These are phyloP conservation scores for Penicillium sp. DNA, from an alignment of 2,329 filamentous ascomycete species.

Conservation along the genomic window DNA sequence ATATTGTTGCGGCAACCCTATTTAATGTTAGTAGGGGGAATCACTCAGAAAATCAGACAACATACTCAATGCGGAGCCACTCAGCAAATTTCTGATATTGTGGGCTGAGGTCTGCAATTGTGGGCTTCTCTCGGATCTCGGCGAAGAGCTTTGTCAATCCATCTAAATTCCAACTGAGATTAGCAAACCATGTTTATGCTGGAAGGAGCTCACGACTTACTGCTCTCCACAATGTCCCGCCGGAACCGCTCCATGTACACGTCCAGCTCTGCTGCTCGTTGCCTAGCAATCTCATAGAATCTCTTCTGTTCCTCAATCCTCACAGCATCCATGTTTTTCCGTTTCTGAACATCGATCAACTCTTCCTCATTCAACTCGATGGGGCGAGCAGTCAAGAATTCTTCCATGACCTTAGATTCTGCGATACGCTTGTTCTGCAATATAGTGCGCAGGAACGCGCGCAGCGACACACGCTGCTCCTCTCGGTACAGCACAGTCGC, in stretches of 20 bases:
- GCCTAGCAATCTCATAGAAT: constrained; percentile 93
- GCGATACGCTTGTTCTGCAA: constrained; percentile 82
- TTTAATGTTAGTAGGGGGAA: constrained; percentile 13
- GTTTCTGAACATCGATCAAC: constrained; percentile 71
- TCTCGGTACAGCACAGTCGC: constrained; percentile 73
- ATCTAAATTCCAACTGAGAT: constrained; percentile 48
- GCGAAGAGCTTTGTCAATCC: constrained; percentile 89
- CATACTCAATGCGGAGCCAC: constrained; percentile 87
- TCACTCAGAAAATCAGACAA: constrained; percentile 1
- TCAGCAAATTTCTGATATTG: constrained; percentile 98
- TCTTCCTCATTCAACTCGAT: constrained; percentile 79
- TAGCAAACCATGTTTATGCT: constrained; percentile 20
- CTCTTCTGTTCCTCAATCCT: constrained; percentile 87
- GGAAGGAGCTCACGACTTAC: constrained; percentile 52
- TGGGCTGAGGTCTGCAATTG: constrained; percentile 81
- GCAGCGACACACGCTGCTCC: constrained; percentile 83
- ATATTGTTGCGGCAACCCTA: constrained; percentile 85
- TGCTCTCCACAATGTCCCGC: constrained; percentile 67
- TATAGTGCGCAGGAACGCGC: constrained; percentile 84
- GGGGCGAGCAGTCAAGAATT: constrained; percentile 75
- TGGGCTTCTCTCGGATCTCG: constrained; percentile 88
- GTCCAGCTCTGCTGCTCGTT: constrained; percentile 87
- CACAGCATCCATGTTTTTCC: constrained; percentile 81
- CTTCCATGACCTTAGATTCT: constrained; percentile 75
- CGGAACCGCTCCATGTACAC: constrained; percentile 91